A percentile compares a stretch with the other conserved stretches of the same genome.
Conservation (phyloP, 352 stramenopile species). For the Phytophthora capsici region DNA sequence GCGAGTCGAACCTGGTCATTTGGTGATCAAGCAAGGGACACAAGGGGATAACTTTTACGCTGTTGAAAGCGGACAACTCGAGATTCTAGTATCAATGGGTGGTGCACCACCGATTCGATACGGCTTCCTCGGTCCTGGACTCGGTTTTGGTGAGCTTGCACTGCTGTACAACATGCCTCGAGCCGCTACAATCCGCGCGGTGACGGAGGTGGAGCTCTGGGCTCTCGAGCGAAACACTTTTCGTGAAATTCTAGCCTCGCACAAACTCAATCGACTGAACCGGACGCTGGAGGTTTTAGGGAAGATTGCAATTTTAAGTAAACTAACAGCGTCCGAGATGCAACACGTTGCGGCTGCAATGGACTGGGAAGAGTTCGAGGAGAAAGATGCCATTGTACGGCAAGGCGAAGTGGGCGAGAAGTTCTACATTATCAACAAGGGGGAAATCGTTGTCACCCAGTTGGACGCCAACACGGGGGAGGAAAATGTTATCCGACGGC, state of each 20-base stretch:
- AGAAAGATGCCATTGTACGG: conserved; percentile 61
- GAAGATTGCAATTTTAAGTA: conserved; percentile 69
- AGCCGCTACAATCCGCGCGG: conserved; percentile 91
- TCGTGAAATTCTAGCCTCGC: conserved; percentile 74
- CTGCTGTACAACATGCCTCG: conserved; percentile 97
- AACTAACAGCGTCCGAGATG: conserved; percentile 68
- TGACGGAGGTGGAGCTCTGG: conserved; percentile 70
- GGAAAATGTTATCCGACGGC: conserved; percentile 62
- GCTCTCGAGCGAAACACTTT: conserved; percentile 77
- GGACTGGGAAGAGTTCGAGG: conserved; percentile 82
- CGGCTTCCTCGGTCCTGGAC: conserved; percentile 58
- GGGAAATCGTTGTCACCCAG: conserved; percentile 76
- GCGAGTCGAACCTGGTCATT: conserved; percentile 39
- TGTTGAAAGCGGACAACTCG: conserved; percentile 65
- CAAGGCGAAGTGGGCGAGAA: conserved; percentile 80
- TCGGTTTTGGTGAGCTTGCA: conserved; percentile 96
- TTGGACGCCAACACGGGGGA: conserved; percentile 45
- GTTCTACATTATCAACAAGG: conserved; percentile 83
- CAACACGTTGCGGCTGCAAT: conserved; percentile 78
- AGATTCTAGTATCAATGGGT: conserved; percentile 69
- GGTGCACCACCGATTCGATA: conserved; percentile 71
- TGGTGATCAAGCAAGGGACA: conserved; percentile 74
- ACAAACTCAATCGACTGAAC: conserved; percentile 71
- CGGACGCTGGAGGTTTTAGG: conserved; percentile 65
- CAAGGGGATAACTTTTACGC: conserved; percentile 85